Evolutionary conservation across 768 basidiomycete species (phyloP), one percentile per base, ranked within the genome.

Genomic region (Rhizopogon roseolus): DNA sequence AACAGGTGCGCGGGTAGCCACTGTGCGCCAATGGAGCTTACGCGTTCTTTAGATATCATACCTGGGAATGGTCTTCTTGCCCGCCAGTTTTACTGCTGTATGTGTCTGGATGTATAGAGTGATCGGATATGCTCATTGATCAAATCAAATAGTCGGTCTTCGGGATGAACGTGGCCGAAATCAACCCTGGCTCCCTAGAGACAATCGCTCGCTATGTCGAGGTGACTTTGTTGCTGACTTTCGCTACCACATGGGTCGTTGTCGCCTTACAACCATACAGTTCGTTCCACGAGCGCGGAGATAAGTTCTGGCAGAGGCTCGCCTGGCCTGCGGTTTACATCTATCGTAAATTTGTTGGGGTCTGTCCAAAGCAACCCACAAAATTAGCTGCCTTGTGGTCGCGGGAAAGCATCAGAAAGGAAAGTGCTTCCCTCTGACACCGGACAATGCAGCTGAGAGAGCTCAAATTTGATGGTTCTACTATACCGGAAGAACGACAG

Each of bases 1-100:
- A 72, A 52, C 65, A 67, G 52, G 62, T 66, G 41, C 49, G 59
- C 32, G 19, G 45, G 4, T 7, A 14, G 32, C 37, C 13, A 7
- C 19, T 36, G 5, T 51, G 54, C 2, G 59, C 28, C 9, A 16
- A 14, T 5, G 22, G 17, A 34, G 10, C 22, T 46, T 13, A 52
- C 19, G 5, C 2, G 4, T 25, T 28, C 10, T 42, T 54, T 72
- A 81, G 63, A 76, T 85, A 32, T 74, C 81, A 0, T 82, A 81
- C 54, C 64, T 85, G 7, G 82, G 82, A 0, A 81, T 84, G 81
- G 62, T 82, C 36, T 85, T 84, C 65, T 66, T 85, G 25, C 84
- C 84, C 1, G 76, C 81, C 4, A 76, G 73, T 9, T 82, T 82
- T 52, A 64, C 65, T 40, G 57, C 67, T 5, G 68, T 68, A 52